phyloP scores from a whole-genome alignment of 371 early-diverging fungal genomes.

The Lichtheimia hyalospora region DNA sequence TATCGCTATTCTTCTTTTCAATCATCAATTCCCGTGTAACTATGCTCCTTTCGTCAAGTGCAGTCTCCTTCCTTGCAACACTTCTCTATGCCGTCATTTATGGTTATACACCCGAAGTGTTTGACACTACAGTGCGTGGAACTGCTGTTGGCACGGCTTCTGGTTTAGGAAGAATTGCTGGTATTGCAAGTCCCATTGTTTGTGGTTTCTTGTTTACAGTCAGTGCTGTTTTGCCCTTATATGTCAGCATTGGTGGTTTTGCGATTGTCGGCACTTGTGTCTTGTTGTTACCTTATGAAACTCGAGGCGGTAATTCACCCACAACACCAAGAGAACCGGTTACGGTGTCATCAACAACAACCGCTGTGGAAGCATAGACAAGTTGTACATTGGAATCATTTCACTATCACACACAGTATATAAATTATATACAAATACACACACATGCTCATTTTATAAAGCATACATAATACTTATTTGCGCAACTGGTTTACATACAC shows the following conservation, averaged over 20 bases:
- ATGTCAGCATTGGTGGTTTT: conserved; percentile 65
- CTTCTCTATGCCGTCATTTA: conserved; percentile 84
- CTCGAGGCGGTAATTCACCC: conserved; percentile 24
- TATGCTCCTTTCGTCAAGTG: conserved; percentile 65
- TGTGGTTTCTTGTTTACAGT: conserved; percentile 66
- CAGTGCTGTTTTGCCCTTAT: conserved; percentile 63
- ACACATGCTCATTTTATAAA: too few relatives aligned
- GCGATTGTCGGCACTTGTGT: conserved; percentile 62
- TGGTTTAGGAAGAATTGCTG: conserved; percentile 74
- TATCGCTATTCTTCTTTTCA: conserved; percentile 69
- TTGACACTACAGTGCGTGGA: conserved; percentile 74
- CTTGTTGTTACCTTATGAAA: conserved; percentile 71
- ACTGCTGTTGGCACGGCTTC: conserved; percentile 83
- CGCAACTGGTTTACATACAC: too few relatives aligned
- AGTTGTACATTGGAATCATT: too few relatives aligned
- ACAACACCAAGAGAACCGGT: too few relatives aligned
- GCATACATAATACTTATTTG: too few relatives aligned
- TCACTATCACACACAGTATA: too few relatives aligned
- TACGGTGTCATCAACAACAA: too few relatives aligned
- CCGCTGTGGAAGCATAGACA: too few relatives aligned
- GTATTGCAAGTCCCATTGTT: conserved; percentile 75
- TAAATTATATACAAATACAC: too few relatives aligned
- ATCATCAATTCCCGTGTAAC: conserved; percentile 46
- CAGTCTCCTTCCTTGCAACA: conserved; percentile 72
- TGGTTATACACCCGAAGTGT: conserved; percentile 90